These are phyloP conservation scores for Thalia dealbata DNA, from an alignment of 176 grass and related monocot species.

Conservation along the genomic window DNA sequence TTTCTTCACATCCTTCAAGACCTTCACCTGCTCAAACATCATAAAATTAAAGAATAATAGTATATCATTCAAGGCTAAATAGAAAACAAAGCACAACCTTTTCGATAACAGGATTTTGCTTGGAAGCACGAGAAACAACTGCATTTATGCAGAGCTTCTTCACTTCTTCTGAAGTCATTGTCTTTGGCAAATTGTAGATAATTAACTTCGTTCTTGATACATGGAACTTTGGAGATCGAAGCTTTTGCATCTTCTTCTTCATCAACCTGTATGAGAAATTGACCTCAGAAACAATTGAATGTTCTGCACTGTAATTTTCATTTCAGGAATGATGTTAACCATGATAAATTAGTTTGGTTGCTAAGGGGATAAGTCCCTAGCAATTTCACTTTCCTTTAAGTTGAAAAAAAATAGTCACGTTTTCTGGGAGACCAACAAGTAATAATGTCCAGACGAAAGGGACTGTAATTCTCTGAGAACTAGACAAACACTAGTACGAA, in stretches of 20 bases:
- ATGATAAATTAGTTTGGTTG: not conserved
- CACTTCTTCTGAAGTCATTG: conserved; percentile 69
- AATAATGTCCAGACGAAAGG: not conserved
- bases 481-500: not conserved
- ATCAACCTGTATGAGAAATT: conserved; percentile 33
- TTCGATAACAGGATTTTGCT: conserved; percentile 77
- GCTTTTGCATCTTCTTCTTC: conserved; percentile 81
- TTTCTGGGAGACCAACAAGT: not conserved
- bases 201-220: conserved; percentile 87
- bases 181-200: conserved; percentile 95
- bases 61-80: not conserved
- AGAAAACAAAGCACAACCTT: conserved; percentile 37
- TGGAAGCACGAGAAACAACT: conserved; percentile 64
- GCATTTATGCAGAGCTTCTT: conserved; percentile 92
- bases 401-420: not conserved
- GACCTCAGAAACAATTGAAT: not conserved
- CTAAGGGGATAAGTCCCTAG: not conserved
- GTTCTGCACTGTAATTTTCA: not conserved
- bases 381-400: not conserved
- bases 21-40: conserved; percentile 57
- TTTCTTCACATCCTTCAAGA: conserved; percentile 83
- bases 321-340: not conserved
- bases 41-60: conserved; percentile 3
- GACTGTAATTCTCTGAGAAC: not conserved
- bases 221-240: conserved; percentile 92